phyloP scores from a whole-genome alignment of 1,284 basidiomycete species.

The Chalciporus sp. region DNA sequence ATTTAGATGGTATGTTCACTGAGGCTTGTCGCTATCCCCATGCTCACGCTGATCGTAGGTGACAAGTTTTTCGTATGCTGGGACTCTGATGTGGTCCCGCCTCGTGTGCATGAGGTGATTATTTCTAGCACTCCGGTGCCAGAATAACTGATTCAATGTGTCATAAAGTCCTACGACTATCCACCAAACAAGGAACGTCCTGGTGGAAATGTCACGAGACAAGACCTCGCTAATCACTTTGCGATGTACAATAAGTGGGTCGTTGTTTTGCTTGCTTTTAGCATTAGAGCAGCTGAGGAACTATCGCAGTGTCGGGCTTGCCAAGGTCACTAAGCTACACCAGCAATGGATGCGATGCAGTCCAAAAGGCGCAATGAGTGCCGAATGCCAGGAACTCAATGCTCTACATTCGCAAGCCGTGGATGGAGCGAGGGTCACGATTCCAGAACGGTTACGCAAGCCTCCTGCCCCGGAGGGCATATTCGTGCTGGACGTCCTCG shows the following conservation, averaged over 20 bases:
- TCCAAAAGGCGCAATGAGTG: slow-evolving; percentile 57
- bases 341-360: slow-evolving; percentile 58
- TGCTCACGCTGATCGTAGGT: slow-evolving; percentile 36
- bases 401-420: slow-evolving; percentile 68
- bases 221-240: slow-evolving; percentile 62
- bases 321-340: slow-evolving; percentile 55
- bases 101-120: slow-evolving; percentile 51
- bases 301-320: slow-evolving; percentile 49
- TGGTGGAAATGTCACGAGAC: slow-evolving; percentile 48
- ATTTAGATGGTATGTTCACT: slow-evolving; percentile 49
- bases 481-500: slow-evolving; percentile 57
- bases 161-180: slow-evolving; percentile 60
- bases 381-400: slow-evolving; percentile 68
- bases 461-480: slow-evolving; percentile 46
- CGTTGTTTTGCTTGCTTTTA: neutral
- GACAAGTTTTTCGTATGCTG: slow-evolving; percentile 70
- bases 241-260: slow-evolving; percentile 62
- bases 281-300: neutral
- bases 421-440: slow-evolving; percentile 57
- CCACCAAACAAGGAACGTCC: slow-evolving; percentile 58
- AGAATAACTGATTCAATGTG: neutral
- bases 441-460: slow-evolving; percentile 28
- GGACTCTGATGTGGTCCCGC: slow-evolving; percentile 64
- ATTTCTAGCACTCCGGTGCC: neutral
- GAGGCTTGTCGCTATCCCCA: neutral